These are phyloP conservation scores for Pyrenochaeta sp. DNA, from an alignment of 2,329 filamentous ascomycete genomes.

Conservation along the genomic window DNA sequence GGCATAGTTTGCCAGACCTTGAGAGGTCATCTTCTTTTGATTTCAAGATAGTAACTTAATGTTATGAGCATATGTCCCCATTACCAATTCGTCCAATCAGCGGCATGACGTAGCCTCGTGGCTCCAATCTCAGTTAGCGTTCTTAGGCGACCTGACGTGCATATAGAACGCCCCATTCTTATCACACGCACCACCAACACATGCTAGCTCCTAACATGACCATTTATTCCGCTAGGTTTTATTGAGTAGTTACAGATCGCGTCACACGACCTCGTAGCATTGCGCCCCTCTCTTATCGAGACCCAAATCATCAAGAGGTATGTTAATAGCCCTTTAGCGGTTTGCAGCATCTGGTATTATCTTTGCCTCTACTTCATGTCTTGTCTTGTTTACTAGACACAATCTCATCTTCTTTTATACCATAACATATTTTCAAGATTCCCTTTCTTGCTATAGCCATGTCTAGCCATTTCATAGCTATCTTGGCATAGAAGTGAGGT, in stretches of 20 bases:
- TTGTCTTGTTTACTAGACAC: background rate
- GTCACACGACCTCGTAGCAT: constrained; percentile 5
- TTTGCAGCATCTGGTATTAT: background rate
- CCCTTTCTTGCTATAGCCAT: background rate
- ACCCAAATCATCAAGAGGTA: background rate
- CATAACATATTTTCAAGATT: background rate
- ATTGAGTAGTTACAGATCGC: background rate
- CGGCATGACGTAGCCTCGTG: constrained; percentile 21
- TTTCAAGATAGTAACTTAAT: constrained; percentile 8
- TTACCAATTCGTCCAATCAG: constrained; percentile 25
- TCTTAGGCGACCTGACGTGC: constrained; percentile 13
- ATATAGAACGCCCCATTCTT: constrained; percentile 24
- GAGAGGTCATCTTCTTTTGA: constrained; percentile 8
- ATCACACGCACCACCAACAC: constrained; percentile 31
- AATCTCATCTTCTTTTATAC: background rate
- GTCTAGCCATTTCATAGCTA: background rate
- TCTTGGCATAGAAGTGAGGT: background rate
- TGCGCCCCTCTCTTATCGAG: background rate
- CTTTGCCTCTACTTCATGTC: background rate
- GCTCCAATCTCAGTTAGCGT: constrained; percentile 25
- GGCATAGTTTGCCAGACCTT: constrained; percentile 12
- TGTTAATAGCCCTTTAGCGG: background rate
- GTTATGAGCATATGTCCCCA: constrained; percentile 2
- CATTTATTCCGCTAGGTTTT: constrained; percentile 3
- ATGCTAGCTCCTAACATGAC: constrained; percentile 11